Evolutionary conservation across 2,329 filamentous ascomycete species (phyloP), one percentile per base, ranked within the genome.

Genomic region (Fusarium sp.): DNA sequence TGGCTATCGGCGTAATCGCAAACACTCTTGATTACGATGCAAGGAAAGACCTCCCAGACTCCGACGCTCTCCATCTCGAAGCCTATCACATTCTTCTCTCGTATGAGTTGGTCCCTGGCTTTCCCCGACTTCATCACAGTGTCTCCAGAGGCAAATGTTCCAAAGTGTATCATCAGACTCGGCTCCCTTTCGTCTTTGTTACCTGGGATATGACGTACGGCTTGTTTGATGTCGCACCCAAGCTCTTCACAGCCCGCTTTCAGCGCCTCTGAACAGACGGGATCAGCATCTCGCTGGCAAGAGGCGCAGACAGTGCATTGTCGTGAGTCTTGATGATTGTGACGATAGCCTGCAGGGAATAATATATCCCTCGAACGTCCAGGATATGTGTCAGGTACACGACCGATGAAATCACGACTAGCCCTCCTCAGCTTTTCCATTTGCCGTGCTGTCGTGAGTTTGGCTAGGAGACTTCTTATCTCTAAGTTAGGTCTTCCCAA

Each of bases 11-110:
- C 65, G 22, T 72, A 73, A 38, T 73, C 69, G 14, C 58, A 64
- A 7, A 55, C 65, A 3, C 71, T 56, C 22, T 73, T 73, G 36
- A 73, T 68, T 2, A 70, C 41, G 5, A 72, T 27, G 4, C 66
- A 72, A 8, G 62, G 69, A 5, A 72, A 70, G 0, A 35, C 29
- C 13, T 70, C 60, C 62, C 69, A 73, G 9, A 62, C 49, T 5
- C 62, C 71, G 13, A 56, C 66, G 11, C 65, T 54, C 20, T 72
- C 69, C 62, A 72, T 72, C 29, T 73, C 71, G 4, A 73, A 72
- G 1, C 46, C 69, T 8, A 73, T 70, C 2, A 39, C 39, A 3
- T 46, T 46, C 8, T 45, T 56, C 10, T 52, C 13, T 7, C 5
- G 18, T 5, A 54, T 25, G 11, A 71, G 39, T 0, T 36, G 18